Evolutionary conservation across 2,329 filamentous ascomycete genomes (phyloP), one percentile per base, ranked within the genome.

Genomic region (Phyllosticta citriasiana): DNA sequence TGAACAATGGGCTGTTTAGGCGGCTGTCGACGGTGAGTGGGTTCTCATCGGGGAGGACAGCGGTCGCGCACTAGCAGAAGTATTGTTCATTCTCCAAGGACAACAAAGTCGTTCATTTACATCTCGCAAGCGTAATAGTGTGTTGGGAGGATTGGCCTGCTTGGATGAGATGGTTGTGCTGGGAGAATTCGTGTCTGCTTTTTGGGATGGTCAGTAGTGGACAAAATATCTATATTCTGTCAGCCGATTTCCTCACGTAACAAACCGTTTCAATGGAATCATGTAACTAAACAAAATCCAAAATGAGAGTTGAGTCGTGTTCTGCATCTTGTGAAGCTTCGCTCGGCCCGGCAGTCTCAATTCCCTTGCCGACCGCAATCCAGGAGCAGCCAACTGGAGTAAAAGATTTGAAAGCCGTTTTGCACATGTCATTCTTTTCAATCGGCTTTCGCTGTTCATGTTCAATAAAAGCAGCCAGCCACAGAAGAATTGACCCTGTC

Each of bases 1-100:
- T 57, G 47, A 61, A 61, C 27, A 40, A 27, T 16, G 59, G 59
- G 26, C 53, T 61, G 19, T 57, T 61, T 14, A 57, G 59, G 54
- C 30, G 54, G 55, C 24, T 61, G 59, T 61, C 59, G 27, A 53
- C 27, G 22, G 33, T 47, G 4, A 4, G 12, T 2, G 40, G 14
- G 14, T 47, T 47, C 40, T 47, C 19, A 22, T 22, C 40, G 14
- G 40, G 40, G 7, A 47, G 40, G 14, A 47, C 40, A 6, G 40
- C 40, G 6, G 40, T 47, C n/a, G 40, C 40, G 14, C 40, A 47
- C 4, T 47, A 47, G 9, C 3, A 14, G 33, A 40, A 14, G 9
- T 40, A 4, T 9, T 40, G 33, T 16, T n/a, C 16, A 47, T 16
- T 14, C 40, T 47, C 12, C 14, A n/a, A 7, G 40, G 40, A 47